Base-by-base conservation (phyloP, 805 yeast genomes). In the Hanseniaspora thailandica region DNA sequence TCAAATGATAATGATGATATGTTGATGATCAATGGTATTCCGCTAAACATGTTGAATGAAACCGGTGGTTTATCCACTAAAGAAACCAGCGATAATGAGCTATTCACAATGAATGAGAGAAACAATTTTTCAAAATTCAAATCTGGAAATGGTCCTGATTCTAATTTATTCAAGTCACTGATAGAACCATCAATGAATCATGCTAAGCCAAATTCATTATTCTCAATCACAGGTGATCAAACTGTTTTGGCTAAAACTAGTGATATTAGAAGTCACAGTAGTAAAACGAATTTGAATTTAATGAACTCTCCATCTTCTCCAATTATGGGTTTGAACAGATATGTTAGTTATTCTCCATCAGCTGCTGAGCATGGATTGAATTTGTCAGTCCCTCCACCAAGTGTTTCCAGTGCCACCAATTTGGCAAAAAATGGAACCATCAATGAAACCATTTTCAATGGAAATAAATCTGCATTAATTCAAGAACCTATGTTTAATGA, bases 31-130 rank as follows among this genome's bases (percentile, higher is more conserved):
- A 81, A 81, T 58, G 86, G 86, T 56, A 81, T 81, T 48, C 86
- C 86, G 3, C 66, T 81, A 20, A 68, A 82, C 40, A 76, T 85
- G 86, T 71, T 85, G 31, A 88, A 82, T 53, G 86, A 88, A 9
- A 85, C 90, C 0, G 95, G 95, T 4, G 80, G 86, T 56, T 23
- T 52, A n/a, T 52, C 47, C 2, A 46, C 50, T 7, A 46, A 52
- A 22, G 51, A 46, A 19, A 20, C 28, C 1, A 45, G 47, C 13
- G 17, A 47, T 4, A 31, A 22, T 25, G 54, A 50, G 15, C 9
- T 50, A 20, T 50, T 50, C 35, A 22, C 25, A 2, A 26, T 50
- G 25, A 50, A 28, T 17, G 40, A 35, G 5, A 50, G 28, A 43
- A n/a, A 19, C 6, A 41, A 28, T 20, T 23, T n/a, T 17, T 22